Percentiles rank a stretch among this genome's conserved stretches.
Evolutionary conservation across 305 asterid genomes (phyloP).

Genomic region (Solanum hybrid): DNA sequence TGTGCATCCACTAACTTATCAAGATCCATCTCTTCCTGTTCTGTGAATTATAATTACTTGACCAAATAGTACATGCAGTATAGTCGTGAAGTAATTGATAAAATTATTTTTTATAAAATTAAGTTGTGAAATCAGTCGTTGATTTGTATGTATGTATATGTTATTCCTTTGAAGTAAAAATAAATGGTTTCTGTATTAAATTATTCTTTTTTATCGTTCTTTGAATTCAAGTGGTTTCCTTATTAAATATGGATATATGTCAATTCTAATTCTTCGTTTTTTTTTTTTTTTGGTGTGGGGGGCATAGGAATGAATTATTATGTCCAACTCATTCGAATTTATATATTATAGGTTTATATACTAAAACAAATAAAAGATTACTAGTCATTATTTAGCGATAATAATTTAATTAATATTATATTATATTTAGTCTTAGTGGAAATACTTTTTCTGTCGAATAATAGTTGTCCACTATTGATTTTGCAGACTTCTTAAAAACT

Average conservation of each 20-base stretch:
- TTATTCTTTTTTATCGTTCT: not conserved
- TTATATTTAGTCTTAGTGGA: no score
- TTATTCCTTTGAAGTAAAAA: not conserved
- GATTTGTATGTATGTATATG: not conserved
- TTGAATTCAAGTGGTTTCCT: not conserved
- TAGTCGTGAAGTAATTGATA: not conserved
- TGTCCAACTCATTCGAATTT: not conserved
- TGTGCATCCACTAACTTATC: not conserved
- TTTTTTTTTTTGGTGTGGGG: not conserved
- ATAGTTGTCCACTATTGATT: no score
- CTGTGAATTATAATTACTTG: not conserved
- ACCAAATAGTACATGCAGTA: not conserved
- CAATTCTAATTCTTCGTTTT: not conserved
- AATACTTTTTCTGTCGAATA: no score
- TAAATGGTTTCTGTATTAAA: accelerated
- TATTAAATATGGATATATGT: not conserved
- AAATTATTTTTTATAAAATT: not conserved
- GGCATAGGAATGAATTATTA: not conserved
- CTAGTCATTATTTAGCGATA: no score
- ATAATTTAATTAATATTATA: no score
- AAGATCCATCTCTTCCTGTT: not conserved
- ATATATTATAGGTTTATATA: no score
- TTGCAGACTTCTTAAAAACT: no score
- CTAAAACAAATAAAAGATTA: no score
- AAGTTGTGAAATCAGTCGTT: not conserved